A percentile compares a stretch with the other conserved stretches of the same genome.
Conservation (phyloP, 106 monocot species). For the Dioscorea dumetorum region DNA sequence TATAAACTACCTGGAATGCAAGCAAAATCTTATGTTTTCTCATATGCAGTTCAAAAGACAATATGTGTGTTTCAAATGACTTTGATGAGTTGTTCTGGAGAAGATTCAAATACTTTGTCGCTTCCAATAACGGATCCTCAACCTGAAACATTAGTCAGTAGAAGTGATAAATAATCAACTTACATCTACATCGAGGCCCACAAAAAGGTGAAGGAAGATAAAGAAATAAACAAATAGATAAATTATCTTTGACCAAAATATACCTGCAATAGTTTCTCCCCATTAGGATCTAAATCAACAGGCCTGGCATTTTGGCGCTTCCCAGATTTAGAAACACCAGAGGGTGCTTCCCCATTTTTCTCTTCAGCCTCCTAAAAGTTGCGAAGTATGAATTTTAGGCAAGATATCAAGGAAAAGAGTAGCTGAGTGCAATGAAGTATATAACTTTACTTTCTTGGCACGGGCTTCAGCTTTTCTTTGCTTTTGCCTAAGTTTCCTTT, state of each 20-base stretch:
- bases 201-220: too few relatives aligned
- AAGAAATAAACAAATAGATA: background rate
- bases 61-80: constrained; percentile 76
- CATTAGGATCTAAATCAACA: constrained; percentile 90
- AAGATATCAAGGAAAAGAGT: background rate
- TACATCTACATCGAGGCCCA: too few relatives aligned
- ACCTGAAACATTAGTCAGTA: constrained; percentile 28
- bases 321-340: constrained; percentile 55
- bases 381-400: background rate
- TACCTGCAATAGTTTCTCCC: constrained; percentile 94
- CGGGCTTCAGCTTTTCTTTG: constrained; percentile 97
- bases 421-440: background rate
- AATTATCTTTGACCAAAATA: background rate
- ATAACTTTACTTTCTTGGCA: constrained; percentile 62
- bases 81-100: constrained; percentile 84
- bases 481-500: constrained; percentile 88
- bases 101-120: constrained; percentile 86
- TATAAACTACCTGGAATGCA: constrained; percentile 68
- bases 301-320: constrained; percentile 58
- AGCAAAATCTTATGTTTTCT: constrained; percentile 87
- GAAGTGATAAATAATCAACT: background rate
- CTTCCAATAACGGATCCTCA: constrained; percentile 81
- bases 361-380: constrained; percentile 80
- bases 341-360: constrained; percentile 57
- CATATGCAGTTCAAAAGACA: constrained; percentile 93